phyloP scores from a whole-genome alignment of 2,329 filamentous ascomycete genomes.

The Pezicula radicicola region DNA sequence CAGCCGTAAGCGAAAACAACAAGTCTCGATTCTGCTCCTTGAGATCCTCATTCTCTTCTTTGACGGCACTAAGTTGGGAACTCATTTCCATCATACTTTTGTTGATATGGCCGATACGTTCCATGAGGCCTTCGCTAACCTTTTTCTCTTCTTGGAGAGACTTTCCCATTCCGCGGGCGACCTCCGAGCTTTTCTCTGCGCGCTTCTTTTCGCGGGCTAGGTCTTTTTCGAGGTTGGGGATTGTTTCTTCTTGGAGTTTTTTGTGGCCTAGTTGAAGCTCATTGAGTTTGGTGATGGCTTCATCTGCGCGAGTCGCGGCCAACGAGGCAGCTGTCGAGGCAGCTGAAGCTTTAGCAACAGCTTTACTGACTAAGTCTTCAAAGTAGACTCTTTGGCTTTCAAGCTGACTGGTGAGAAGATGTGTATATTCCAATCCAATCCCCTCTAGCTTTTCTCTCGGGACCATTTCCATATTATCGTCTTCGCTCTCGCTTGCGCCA shows the following conservation, averaged over 20 bases:
- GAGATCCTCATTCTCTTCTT: constrained; percentile 66
- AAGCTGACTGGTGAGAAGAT: constrained; percentile 87
- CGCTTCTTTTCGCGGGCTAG: constrained; percentile 65
- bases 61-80: constrained; percentile 53
- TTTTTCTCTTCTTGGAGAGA: constrained; percentile 84
- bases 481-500: constrained; percentile 1
- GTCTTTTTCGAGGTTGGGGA: constrained; percentile 71
- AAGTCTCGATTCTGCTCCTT: constrained; percentile 85
- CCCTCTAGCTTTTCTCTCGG: constrained; percentile 67
- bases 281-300: constrained; percentile 46
- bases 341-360: constrained; percentile 81
- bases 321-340: constrained; percentile 66
- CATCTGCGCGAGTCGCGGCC: constrained; percentile 48
- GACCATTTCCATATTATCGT: constrained; percentile 60
- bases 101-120: constrained; percentile 74
- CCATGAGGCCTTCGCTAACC: constrained; percentile 76
- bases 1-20: constrained; percentile 81
- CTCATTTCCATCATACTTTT: constrained; percentile 56
- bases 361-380: constrained; percentile 85
- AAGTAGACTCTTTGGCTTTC: constrained; percentile 93
- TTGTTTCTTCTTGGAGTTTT: constrained; percentile 43
- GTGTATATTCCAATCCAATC: constrained; percentile 91
- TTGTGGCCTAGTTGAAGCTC: constrained; percentile 52
- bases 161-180: constrained; percentile 73
- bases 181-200: constrained; percentile 67